phyloP scores from a whole-genome alignment of 805 yeast genomes.

The Lipomyces sp. region DNA sequence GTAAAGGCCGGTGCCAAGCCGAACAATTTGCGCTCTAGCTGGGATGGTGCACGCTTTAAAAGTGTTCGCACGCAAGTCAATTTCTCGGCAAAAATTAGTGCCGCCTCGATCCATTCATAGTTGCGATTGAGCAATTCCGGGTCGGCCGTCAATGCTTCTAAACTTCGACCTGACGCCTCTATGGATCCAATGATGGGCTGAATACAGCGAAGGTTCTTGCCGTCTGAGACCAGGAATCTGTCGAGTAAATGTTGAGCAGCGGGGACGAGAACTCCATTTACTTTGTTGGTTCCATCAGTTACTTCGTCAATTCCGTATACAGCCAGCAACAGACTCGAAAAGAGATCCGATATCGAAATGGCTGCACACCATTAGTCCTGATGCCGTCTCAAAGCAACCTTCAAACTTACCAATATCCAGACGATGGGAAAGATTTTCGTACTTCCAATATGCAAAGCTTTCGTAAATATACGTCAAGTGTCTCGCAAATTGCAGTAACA shows the following conservation, averaged over 20 bases:
- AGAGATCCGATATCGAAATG: slow-evolving; percentile 47
- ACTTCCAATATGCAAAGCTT: slow-evolving; percentile 73
- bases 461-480: slow-evolving; percentile 75
- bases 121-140: slow-evolving; percentile 56
- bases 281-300: slow-evolving; percentile 48
- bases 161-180: slow-evolving; percentile 51
- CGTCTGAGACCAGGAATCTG: slow-evolving; percentile 59
- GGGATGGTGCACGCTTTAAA: slow-evolving; percentile 58
- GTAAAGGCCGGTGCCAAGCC: slow-evolving; percentile 61
- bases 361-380: slow-evolving; percentile 8
- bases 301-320: slow-evolving; percentile 59
- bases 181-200: slow-evolving; percentile 59
- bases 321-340: slow-evolving; percentile 58
- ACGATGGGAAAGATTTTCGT: slow-evolving; percentile 59
- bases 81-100: slow-evolving; percentile 61
- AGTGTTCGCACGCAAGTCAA: slow-evolving; percentile 62
- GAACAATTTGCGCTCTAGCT: slow-evolving; percentile 67
- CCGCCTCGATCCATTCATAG: slow-evolving; percentile 54
- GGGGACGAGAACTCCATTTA: slow-evolving; percentile 56
- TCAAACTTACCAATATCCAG: slow-evolving; percentile 60
- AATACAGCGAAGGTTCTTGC: slow-evolving; percentile 56
- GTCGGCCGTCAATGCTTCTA: slow-evolving; percentile 48
- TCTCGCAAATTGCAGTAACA: slow-evolving; percentile 58
- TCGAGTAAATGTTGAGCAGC: slow-evolving; percentile 58
- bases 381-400: too few species aligned